phyloP scores from a whole-genome alignment of 768 basidiomycete species.

The Boletales sp. region DNA sequence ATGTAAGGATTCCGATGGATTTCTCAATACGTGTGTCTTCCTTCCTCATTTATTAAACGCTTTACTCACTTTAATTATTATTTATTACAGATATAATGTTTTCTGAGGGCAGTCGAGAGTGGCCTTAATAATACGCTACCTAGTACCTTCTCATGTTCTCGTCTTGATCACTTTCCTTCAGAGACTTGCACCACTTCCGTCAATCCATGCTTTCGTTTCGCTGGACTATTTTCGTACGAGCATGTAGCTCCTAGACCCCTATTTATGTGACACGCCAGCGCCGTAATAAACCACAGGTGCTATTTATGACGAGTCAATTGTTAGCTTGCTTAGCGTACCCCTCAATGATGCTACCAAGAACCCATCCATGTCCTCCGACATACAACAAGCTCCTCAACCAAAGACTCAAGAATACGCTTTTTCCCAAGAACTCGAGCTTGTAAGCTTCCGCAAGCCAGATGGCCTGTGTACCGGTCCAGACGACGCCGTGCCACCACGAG shows the following conservation, averaged over 20 bases:
- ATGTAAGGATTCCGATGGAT: slow-evolving; percentile 85
- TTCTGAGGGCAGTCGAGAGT: slow-evolving; percentile 1
- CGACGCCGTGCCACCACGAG: slow-evolving; percentile 40
- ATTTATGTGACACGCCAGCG: slow-evolving; percentile 11
- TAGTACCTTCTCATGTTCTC: slow-evolving; percentile 21
- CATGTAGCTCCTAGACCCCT: slow-evolving; percentile 20
- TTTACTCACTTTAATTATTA: slow-evolving; percentile 2
- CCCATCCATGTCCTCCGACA: slow-evolving; percentile 75
- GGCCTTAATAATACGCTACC: slow-evolving; percentile 21
- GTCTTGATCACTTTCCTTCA: slow-evolving; percentile 7
- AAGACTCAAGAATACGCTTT: slow-evolving; percentile 64
- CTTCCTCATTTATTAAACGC: background rate
- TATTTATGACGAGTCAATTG: background rate
- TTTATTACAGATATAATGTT: slow-evolving; percentile 23
- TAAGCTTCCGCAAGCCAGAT: slow-evolving; percentile 93
- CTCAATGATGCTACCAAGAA: slow-evolving; percentile 62
- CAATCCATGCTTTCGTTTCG: slow-evolving; percentile 16
- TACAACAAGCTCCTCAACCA: slow-evolving; percentile 81
- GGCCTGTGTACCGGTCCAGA: slow-evolving; percentile 80
- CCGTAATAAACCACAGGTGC: background rate
- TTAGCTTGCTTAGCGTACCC: slow-evolving; percentile 29
- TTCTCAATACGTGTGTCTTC: slow-evolving; percentile 83
- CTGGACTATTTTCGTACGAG: slow-evolving; percentile 8
- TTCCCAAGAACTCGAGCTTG: slow-evolving; percentile 81
- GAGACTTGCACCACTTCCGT: slow-evolving; percentile 9